A percentile compares a stretch with the other conserved stretches of the same genome.
phyloP scores from a whole-genome alignment of 2,329 filamentous ascomycete species.

The Sarocladiaceae sp. region DNA sequence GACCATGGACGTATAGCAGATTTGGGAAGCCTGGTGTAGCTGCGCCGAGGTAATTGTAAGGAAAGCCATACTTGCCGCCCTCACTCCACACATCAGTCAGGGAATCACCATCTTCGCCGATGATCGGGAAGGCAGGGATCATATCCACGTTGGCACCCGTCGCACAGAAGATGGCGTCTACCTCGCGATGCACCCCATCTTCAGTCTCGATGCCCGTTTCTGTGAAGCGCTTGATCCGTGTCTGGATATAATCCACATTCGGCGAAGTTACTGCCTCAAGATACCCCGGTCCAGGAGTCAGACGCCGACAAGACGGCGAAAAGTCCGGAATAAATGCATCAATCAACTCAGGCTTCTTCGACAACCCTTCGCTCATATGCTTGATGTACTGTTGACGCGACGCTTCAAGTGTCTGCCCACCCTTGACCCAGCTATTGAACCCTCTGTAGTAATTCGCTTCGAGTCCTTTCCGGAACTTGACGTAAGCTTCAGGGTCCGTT shows the following conservation, averaged over 20 bases:
- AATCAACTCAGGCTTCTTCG: slow-evolving; percentile 18
- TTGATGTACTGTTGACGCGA: slow-evolving; percentile 60
- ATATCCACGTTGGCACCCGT: slow-evolving; percentile 41
- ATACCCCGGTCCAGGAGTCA: slow-evolving; percentile 46
- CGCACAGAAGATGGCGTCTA: slow-evolving; percentile 52
- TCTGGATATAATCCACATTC: slow-evolving; percentile 43
- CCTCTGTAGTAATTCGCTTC: slow-evolving; percentile 60
- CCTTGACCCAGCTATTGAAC: slow-evolving; percentile 51
- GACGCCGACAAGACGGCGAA: slow-evolving; percentile 39
- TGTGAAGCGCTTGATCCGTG: slow-evolving; percentile 40
- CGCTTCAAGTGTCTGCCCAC: slow-evolving; percentile 43
- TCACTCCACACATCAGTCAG: slow-evolving; percentile 29
- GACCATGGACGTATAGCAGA: slow-evolving; percentile 59
- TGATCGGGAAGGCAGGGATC: slow-evolving; percentile 54
- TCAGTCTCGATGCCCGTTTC: slow-evolving; percentile 42
- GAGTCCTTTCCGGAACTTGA: slow-evolving; percentile 39
- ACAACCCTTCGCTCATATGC: slow-evolving; percentile 24
- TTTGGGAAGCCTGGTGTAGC: slow-evolving; percentile 65
- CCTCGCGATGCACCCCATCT: slow-evolving; percentile 36
- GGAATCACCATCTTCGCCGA: slow-evolving; percentile 44
- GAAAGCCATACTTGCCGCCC: slow-evolving; percentile 54
- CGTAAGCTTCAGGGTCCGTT: not conserved
- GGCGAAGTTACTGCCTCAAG: slow-evolving; percentile 37
- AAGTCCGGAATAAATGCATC: slow-evolving; percentile 47
- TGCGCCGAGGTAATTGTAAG: slow-evolving; percentile 63